A percentile compares a stretch with the other conserved stretches of the same genome.
These are phyloP conservation scores for Aureobasidium vineae DNA, from an alignment of 2,329 filamentous ascomycete species.

Conservation along the genomic window DNA sequence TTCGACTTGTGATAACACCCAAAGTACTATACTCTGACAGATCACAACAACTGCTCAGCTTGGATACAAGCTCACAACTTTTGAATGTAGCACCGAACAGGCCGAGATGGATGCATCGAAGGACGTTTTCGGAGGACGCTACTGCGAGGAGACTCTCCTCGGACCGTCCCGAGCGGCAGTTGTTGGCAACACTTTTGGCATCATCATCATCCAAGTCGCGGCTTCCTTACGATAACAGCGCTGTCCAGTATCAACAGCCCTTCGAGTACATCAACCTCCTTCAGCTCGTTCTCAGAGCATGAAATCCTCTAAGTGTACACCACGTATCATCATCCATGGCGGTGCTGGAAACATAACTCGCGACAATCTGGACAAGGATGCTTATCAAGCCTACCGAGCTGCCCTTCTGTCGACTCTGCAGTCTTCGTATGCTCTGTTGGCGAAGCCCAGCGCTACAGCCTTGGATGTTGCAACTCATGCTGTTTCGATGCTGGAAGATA, in stretches of 20 bases:
- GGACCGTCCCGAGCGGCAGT: not conserved
- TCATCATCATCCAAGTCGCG: not conserved
- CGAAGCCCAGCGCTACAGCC: constrained; percentile 52
- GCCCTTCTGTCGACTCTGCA: constrained; percentile 43
- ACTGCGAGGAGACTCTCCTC: not conserved
- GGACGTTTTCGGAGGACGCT: not conserved
- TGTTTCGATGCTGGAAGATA: constrained; percentile 72
- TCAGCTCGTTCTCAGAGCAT: not conserved
- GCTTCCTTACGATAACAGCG: not conserved
- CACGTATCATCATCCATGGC: constrained; percentile 51
- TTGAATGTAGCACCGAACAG: not conserved
- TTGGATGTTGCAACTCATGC: constrained; percentile 74
- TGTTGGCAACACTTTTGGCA: constrained; percentile 1
- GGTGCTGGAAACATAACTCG: constrained; percentile 50
- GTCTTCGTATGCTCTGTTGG: constrained; percentile 35
- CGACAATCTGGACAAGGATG: constrained; percentile 40
- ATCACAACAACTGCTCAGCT: not conserved
- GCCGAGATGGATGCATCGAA: not conserved
- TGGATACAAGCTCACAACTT: no score
- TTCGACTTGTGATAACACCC: not conserved
- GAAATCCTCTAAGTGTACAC: constrained; percentile 27
- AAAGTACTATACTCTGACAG: not conserved
- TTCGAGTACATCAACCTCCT: not conserved
- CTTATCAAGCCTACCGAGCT: constrained; percentile 41
- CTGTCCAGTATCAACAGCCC: not conserved